Base-by-base conservation (phyloP, 2,329 filamentous ascomycete species). In the Ascosphaera apis region DNA sequence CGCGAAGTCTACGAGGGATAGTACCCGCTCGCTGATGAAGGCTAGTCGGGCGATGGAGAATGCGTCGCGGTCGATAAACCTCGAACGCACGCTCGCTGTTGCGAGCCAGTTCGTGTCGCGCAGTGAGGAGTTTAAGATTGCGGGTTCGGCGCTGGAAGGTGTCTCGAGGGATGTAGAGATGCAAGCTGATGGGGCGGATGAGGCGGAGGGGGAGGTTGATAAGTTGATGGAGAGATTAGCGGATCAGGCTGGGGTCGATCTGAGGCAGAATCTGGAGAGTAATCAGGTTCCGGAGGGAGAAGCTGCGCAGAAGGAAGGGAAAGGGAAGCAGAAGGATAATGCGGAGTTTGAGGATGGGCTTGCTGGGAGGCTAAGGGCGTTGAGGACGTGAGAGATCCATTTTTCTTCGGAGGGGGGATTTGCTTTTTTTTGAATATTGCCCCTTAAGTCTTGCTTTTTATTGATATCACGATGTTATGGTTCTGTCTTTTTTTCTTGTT, bases 1-100 rank as follows among this genome's bases (percentile, higher is more conserved):
- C 12, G 59, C 58, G 1, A 58, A 62, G 34, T 57, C 53, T 37
- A 62, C 59, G 31, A 56, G 59, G 7, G 58, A 60, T 33, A 60
- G 58, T 7, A 60, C 58, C 2, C 50, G 54, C 3, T 58, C 57
- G 0, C 53, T 62, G 16, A 57, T 56, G 2, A 44, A 61, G 23
- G 59, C 59, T 0, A 57, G 55, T 19, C 53, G 55, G 9, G 59
- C 58, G 0, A 48, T 62, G 37, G 58, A 62, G 35, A 53, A 53
- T 1, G 59, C 59, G 2, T 52, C 53, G 3, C 55, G 56, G 41
- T 58, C 51, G 38, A 60, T 62, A 36, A 61, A 62, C 39, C 45
- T 62, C 15, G 59, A 62, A 40, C 53, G 53, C 13, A 40, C 57
- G 23, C 48, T 59, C 3, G 50, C 53, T 2, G 54, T 57, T 40